Percentiles rank a stretch among this genome's conserved stretches.
phyloP scores from a whole-genome alignment of 139 green algal species.

The Chlamydomonas eustigma region DNA sequence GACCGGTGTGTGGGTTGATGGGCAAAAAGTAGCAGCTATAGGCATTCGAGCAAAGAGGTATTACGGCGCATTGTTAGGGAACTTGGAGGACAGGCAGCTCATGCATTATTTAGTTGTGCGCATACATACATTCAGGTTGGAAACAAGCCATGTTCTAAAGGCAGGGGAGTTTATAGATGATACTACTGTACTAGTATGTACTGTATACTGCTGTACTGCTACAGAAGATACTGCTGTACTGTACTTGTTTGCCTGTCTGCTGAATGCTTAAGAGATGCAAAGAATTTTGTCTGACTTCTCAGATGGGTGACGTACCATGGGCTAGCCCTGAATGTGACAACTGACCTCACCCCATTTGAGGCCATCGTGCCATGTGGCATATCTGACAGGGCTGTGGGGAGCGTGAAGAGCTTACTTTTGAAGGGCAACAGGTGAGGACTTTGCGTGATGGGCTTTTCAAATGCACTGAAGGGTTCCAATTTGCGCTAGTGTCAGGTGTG shows the following conservation, averaged over 20 bases:
- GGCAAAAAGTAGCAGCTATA: constrained; percentile 89
- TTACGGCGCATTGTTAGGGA: too few species aligned
- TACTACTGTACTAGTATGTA: too few species aligned
- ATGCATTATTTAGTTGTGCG: too few species aligned
- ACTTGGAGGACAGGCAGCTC: too few species aligned
- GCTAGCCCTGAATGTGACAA: constrained; percentile 85
- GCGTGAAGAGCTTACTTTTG: constrained; percentile 8
- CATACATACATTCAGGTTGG: neutral
- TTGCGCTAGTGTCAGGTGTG: too few species aligned
- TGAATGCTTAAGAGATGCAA: neutral
- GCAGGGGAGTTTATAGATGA: too few species aligned
- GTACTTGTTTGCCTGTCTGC: neutral
- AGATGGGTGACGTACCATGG: constrained; percentile 84
- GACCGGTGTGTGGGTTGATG: constrained; percentile 84
- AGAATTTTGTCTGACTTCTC: neutral
- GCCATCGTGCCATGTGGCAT: constrained; percentile 86
- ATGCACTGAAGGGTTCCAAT: too few species aligned
- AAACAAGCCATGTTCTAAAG: too few species aligned
- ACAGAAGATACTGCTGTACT: neutral
- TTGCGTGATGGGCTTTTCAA: too few species aligned
- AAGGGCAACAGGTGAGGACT: too few species aligned
- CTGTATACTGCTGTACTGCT: neutral
- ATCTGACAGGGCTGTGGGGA: neutral
- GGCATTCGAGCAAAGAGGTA: constrained; percentile 80
- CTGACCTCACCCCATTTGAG: constrained; percentile 70